Conservation (phyloP, 2,329 filamentous ascomycete species). For the Zasmidium angulare region DNA sequence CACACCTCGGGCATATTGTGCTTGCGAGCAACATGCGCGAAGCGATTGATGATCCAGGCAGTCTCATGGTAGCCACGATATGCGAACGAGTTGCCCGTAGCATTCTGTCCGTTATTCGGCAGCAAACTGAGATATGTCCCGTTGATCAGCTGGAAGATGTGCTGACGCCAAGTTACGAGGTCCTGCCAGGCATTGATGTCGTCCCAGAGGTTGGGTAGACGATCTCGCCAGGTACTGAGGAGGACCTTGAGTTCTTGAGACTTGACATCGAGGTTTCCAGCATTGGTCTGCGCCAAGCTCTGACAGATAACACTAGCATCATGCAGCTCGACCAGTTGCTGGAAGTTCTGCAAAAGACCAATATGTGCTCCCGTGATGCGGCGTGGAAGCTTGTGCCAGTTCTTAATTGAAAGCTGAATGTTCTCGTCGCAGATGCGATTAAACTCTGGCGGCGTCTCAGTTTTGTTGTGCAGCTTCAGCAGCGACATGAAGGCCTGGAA, state of each 20-base stretch:
- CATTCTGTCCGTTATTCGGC: slow-evolving; percentile 70
- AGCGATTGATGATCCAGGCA: slow-evolving; percentile 99
- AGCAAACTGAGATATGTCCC: slow-evolving; percentile 84
- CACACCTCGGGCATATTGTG: slow-evolving; percentile 96
- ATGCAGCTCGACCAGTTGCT: slow-evolving; percentile 94
- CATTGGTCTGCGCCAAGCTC: slow-evolving; percentile 81
- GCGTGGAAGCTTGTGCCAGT: slow-evolving; percentile 97
- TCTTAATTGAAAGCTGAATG: slow-evolving; percentile 93
- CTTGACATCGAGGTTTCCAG: slow-evolving; percentile 84
- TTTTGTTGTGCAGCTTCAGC: slow-evolving; percentile 88
- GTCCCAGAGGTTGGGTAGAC: slow-evolving; percentile 96
- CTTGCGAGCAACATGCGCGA: slow-evolving; percentile 95
- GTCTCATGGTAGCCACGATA: slow-evolving; percentile 98
- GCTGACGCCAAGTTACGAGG: slow-evolving; percentile 97
- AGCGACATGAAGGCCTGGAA: slow-evolving; percentile 99
- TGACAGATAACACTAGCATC: slow-evolving; percentile 96
- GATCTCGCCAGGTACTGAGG: slow-evolving; percentile 90
- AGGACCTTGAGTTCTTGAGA: slow-evolving; percentile 93
- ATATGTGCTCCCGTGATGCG: slow-evolving; percentile 94
- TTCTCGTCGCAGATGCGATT: slow-evolving; percentile 91
- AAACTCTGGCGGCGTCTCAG: slow-evolving; percentile 78
- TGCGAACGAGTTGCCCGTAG: slow-evolving; percentile 87
- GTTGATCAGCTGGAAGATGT: slow-evolving; percentile 98
- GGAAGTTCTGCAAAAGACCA: slow-evolving; percentile 93
- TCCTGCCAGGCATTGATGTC: slow-evolving; percentile 99